Evolutionary conservation across 2,329 filamentous ascomycete species (phyloP).

Genomic region (Colletotrichum sp.): DNA sequence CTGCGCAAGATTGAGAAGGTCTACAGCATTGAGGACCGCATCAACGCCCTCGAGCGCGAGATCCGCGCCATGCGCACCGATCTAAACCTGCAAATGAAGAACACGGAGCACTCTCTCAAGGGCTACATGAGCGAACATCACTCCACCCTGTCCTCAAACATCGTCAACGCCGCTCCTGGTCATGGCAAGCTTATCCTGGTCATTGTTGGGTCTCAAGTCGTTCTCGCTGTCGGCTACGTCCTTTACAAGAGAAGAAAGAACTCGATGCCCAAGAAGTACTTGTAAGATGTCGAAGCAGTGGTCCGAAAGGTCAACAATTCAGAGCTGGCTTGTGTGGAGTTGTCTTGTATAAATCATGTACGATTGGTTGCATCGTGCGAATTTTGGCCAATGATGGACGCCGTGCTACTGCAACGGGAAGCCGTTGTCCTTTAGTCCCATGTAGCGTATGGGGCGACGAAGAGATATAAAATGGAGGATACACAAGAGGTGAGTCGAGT

Average conservation of each 20-base stretch:
- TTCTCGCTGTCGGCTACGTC: conserved; percentile 72
- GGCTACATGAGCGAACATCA: conserved; percentile 56
- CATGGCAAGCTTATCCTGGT: conserved; percentile 66
- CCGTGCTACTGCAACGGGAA: background rate
- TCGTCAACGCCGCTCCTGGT: conserved; percentile 51
- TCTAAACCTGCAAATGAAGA: conserved; percentile 52
- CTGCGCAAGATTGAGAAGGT: conserved; percentile 50
- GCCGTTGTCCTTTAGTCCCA: background rate
- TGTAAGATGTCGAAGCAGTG: conserved; percentile 52
- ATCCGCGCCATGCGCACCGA: conserved; percentile 62
- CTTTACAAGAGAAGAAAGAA: conserved; percentile 80
- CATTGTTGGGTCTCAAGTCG: conserved; percentile 75
- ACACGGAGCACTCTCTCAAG: conserved; percentile 57
- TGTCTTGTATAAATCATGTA: background rate
- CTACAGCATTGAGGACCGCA: conserved; percentile 45
- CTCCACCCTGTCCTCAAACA: conserved; percentile 50
- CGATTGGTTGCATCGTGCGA: background rate
- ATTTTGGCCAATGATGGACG: background rate
- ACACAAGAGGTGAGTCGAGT: background rate
- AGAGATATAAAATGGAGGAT: background rate
- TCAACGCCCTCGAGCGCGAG: conserved; percentile 62
- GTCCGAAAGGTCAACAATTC: background rate
- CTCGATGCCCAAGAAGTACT: conserved; percentile 87
- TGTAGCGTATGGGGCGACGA: background rate
- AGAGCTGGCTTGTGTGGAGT: background rate